These are phyloP conservation scores for Gremmenia infestans DNA, from an alignment of 2,329 filamentous ascomycete genomes.

Conservation along the genomic window DNA sequence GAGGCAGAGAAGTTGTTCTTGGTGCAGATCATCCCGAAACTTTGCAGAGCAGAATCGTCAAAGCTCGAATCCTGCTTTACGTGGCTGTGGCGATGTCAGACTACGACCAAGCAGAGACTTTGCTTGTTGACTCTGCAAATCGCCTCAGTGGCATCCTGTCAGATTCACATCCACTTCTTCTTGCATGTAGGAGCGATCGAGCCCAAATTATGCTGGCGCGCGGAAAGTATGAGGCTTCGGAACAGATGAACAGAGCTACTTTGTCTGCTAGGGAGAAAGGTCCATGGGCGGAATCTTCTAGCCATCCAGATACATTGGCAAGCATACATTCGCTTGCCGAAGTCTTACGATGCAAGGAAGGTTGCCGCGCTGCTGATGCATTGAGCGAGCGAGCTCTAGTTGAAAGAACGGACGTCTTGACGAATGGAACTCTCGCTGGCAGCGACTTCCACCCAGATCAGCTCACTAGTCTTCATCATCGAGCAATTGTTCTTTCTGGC, in stretches of 20 bases:
- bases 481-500: conserved; percentile 23
- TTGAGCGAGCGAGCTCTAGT: conserved; percentile 18
- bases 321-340: conserved; percentile 24
- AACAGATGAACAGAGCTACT: conserved; percentile 18
- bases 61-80: conserved; percentile 17
- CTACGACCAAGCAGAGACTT: conserved; percentile 19
- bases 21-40: conserved; percentile 23
- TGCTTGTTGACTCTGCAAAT: conserved; percentile 17
- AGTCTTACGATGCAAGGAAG: conserved; percentile 18
- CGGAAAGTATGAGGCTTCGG: conserved; percentile 23
- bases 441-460: conserved; percentile 26
- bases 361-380: conserved; percentile 21
- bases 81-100: conserved; percentile 18
- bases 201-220: conserved; percentile 18
- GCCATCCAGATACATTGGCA: conserved; percentile 25
- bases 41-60: conserved; percentile 19
- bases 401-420: conserved; percentile 21
- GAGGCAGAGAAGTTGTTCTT: conserved; percentile 17
- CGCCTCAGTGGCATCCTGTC: conserved; percentile 14
- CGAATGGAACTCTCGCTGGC: conserved; percentile 18
- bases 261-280: conserved; percentile 16
- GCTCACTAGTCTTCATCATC: conserved; percentile 23
- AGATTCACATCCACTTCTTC: conserved; percentile 19
- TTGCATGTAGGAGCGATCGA: conserved; percentile 20
- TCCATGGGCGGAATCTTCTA: conserved; percentile 21